Evolutionary conservation across 441 rosid genomes (phyloP), one percentile per base, ranked within the genome.

Genomic region (Raphanus hybrid): DNA sequence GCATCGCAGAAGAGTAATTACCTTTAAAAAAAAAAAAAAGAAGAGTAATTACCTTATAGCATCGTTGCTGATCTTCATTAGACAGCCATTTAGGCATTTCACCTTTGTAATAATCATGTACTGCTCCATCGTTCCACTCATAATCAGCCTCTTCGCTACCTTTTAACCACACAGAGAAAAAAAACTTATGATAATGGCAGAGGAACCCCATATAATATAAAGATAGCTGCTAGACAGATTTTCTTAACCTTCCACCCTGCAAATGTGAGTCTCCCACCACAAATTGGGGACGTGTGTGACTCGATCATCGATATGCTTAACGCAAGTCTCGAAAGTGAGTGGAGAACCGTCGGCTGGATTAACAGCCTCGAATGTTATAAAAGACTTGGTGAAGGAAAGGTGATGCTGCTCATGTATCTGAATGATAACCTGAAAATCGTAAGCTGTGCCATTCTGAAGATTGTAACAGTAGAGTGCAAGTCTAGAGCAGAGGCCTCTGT

Each of bases 1-100:
- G 10, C 16, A 65, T n/a, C 0, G 0, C 12, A 8, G 15, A 1
- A 50, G 20, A 18, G 20, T 18, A 18, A 18, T 18, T 18, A 18
- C 20, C 20, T 18, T 18, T 18, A 18, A 18, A 18, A 18, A 18
- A 18, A 18, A 18, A 18, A 18, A 18, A 18, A 18, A 23, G 26
- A 23, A 23, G 64, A 54, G 50, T 69, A 29, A 50, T 69, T 18
- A 55, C 73, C 73, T 6, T n/a, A 37, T 70, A 37, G 54, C 64
- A 69, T 2, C 6, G 18, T 55, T 55, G 73, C 5, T 5, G 43
- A 52, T 16, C 0, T 0, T 4, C 64, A 18, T 70, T 23, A 59
- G 66, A 41, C 15, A 9, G 7, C 75, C 58, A 71, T 8, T 26
- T 5, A 23, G 41, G 75, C 67, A 71, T n/a, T 41, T 41, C 58